Evolutionary conservation across 2,329 filamentous ascomycete genomes (phyloP).

Genomic region (Trichoderma sp.): DNA sequence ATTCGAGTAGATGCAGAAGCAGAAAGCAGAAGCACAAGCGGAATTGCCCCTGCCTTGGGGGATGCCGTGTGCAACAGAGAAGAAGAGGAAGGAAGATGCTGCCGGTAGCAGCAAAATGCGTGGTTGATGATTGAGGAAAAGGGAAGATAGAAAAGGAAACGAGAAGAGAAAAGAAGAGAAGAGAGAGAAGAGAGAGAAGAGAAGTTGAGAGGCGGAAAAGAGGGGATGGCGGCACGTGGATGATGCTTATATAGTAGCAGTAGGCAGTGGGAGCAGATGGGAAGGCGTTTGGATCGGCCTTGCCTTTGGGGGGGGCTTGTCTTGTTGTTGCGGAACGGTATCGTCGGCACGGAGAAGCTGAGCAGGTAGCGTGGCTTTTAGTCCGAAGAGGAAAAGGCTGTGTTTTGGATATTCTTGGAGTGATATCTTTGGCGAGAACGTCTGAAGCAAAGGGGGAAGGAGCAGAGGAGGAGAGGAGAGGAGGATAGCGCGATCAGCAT

Average conservation of each 20-base stretch:
- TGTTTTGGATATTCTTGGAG: neutral
- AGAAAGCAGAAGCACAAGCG: no score
- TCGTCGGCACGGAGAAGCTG: neutral
- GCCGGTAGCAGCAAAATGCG: no score
- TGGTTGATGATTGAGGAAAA: neutral
- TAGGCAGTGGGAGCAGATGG: neutral
- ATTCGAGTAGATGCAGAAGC: neutral
- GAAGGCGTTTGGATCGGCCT: neutral
- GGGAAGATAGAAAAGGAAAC: neutral
- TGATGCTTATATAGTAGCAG: neutral
- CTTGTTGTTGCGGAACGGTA: slow-evolving; percentile 4
- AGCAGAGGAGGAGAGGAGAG: slow-evolving; percentile 1
- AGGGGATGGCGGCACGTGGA: slow-evolving; percentile 6
- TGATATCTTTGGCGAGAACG: no score
- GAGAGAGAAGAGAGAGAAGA: neutral
- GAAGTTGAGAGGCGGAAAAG: neutral
- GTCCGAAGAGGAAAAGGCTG: neutral
- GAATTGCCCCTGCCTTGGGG: neutral
- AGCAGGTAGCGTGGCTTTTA: neutral
- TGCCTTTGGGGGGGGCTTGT: no score
- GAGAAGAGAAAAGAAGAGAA: neutral
- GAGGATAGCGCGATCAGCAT: slow-evolving; percentile 6
- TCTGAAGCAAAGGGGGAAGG: slow-evolving; percentile 20
- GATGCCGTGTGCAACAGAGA: neutral
- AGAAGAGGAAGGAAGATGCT: neutral